phyloP scores from a whole-genome alignment of 1,284 basidiomycete genomes.

The Cryptococcus sp. region DNA sequence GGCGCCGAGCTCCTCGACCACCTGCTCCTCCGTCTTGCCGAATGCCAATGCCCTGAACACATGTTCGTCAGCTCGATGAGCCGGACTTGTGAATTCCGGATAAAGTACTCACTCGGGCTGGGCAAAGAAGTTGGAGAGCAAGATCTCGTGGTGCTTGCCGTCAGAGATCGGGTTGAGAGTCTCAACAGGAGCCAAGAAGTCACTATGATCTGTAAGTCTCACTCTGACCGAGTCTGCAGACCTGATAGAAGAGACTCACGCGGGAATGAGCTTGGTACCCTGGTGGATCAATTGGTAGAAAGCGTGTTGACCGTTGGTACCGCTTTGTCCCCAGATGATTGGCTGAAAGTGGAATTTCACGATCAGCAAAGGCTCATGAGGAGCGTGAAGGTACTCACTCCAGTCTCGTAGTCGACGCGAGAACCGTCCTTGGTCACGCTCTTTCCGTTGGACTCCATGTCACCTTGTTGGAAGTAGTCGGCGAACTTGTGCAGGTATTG shows the following conservation, averaged over 20 bases:
- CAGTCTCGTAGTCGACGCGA: constrained; percentile 93
- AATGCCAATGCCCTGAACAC: constrained; percentile 77
- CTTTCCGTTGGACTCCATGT: constrained; percentile 99
- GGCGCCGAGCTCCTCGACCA: constrained; percentile 73
- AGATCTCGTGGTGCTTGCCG: constrained; percentile 93
- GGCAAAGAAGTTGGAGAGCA: constrained; percentile 97
- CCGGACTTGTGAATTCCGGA: background rate
- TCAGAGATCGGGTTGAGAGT: constrained; percentile 86
- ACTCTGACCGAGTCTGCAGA: background rate
- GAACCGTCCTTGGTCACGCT: constrained; percentile 90
- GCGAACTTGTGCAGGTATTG: constrained; percentile 99
- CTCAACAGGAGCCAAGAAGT: constrained; percentile 93
- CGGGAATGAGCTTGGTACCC: constrained; percentile 86
- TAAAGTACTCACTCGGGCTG: constrained; percentile 69
- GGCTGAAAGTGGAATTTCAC: constrained; percentile 59
- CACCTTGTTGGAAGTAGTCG: constrained; percentile 99
- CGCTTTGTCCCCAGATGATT: constrained; percentile 97
- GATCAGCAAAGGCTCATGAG: constrained; percentile 2
- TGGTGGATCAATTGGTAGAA: constrained; percentile 99
- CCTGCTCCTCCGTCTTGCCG: constrained; percentile 91
- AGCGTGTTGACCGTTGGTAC: constrained; percentile 98
- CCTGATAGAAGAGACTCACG: constrained; percentile 28
- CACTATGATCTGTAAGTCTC: constrained; percentile 55
- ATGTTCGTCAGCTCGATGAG: constrained; percentile 6
- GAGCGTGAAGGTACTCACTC: constrained; percentile 60